These are phyloP conservation scores for Plasmodium inui DNA, from an alignment of 169 alveolate species.

Conservation along the genomic window DNA sequence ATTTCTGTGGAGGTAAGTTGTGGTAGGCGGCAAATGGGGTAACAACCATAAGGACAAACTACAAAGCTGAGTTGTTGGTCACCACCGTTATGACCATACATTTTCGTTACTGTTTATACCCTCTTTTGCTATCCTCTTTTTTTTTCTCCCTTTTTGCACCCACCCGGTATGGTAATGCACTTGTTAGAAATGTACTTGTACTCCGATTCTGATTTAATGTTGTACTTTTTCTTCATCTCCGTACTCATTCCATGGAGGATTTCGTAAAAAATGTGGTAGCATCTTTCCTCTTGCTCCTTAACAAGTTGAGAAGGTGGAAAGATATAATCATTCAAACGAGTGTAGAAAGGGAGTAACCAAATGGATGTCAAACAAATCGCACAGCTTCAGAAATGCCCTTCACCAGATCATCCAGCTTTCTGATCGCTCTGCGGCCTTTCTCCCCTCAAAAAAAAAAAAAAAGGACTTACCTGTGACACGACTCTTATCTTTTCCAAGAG, in stretches of 20 bases:
- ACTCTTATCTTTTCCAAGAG: conserved; percentile 74
- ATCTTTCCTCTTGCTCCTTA: conserved; percentile 78
- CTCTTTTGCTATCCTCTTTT: neutral
- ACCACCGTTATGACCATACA: neutral
- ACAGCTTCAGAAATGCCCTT: neutral
- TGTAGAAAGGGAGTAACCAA: neutral
- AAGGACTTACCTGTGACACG: conserved; percentile 46
- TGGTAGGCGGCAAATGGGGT: neutral
- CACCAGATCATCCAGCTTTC: neutral
- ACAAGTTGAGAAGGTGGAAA: neutral
- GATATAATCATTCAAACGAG: neutral
- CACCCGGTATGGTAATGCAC: conserved; percentile 41
- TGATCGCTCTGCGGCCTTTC: neutral
- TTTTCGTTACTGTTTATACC: neutral
- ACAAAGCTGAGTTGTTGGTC: neutral
- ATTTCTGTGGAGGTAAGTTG: conserved; percentile 19
- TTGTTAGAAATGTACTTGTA: conserved; percentile 54
- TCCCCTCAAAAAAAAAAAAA: neutral
- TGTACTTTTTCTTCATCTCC: conserved; percentile 61
- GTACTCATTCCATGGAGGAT: conserved; percentile 72
- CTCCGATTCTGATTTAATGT: conserved; percentile 34
- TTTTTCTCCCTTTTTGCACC: neutral
- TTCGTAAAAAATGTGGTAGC: conserved; percentile 81
- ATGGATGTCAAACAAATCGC: neutral
- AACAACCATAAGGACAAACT: neutral